Evolutionary conservation across 2,329 filamentous ascomycete species (phyloP).

Genomic region (Penicillium thymicola): DNA sequence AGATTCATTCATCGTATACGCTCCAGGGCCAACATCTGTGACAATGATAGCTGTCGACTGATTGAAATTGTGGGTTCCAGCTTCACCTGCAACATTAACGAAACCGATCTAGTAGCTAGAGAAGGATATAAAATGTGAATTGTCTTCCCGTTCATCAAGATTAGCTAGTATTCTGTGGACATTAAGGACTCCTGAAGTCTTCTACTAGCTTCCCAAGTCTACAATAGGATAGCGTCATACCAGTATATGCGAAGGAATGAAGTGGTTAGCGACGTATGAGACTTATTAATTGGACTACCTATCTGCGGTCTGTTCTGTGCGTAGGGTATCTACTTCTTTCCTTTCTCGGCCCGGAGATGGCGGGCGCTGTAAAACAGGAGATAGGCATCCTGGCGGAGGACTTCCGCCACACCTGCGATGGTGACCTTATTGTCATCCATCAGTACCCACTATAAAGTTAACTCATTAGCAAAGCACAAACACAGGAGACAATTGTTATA

Average conservation of each 20-base stretch:
- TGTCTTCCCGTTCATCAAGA: not conserved
- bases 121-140: not conserved
- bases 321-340: not conserved
- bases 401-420: slow-evolving; percentile 76
- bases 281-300: not conserved
- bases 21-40: no score
- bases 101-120: not conserved
- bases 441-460: slow-evolving; percentile 70
- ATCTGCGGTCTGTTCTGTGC: not conserved
- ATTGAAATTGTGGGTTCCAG: not conserved
- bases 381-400: slow-evolving; percentile 82
- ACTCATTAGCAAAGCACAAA: slow-evolving; percentile 1
- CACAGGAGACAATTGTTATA: not conserved
- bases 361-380: slow-evolving; percentile 71
- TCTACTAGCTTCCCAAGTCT: not conserved
- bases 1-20: not conserved
- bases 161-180: not conserved
- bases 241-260: not conserved
- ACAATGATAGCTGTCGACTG: no score
- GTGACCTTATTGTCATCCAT: slow-evolving; percentile 96
- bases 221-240: not conserved
- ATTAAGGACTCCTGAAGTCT: not conserved
- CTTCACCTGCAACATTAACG: not conserved
- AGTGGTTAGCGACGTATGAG: not conserved
- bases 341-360: slow-evolving; percentile 22